These are phyloP conservation scores for Ganoderma sinense DNA, from an alignment of 1,284 basidiomycete genomes.

Conservation along the genomic window DNA sequence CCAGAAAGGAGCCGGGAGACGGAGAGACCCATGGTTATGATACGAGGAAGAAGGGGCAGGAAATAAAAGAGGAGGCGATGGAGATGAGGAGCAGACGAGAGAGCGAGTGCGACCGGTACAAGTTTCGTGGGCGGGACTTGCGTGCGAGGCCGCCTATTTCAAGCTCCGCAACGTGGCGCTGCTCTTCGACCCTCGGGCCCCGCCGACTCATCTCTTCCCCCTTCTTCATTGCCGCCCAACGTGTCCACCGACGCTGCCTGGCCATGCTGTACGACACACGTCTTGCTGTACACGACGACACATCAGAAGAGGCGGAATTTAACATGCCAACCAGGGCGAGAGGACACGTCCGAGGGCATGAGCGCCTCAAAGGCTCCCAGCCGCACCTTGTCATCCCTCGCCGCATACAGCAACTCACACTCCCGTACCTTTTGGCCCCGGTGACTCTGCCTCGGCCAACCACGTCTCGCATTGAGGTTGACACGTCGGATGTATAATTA, in stretches of 20 bases:
- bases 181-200: slow-evolving; percentile 16
- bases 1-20: slow-evolving; percentile 84
- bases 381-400: background rate
- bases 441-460: background rate
- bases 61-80: slow-evolving; percentile 30
- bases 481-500: background rate
- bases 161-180: slow-evolving; percentile 39
- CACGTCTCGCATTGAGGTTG: background rate
- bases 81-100: slow-evolving; percentile 28
- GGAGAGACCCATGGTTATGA: slow-evolving; percentile 80
- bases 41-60: slow-evolving; percentile 25
- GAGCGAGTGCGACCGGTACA: slow-evolving; percentile 30
- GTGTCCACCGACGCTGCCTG: background rate
- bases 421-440: background rate
- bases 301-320: background rate
- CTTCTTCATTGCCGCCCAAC: background rate
- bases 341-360: too few species aligned
- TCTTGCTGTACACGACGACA: background rate
- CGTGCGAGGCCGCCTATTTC: slow-evolving; percentile 36
- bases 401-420: background rate
- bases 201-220: slow-evolving; percentile 4
- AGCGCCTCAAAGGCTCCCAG: background rate
- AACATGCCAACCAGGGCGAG: background rate
- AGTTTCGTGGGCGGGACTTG: slow-evolving; percentile 30
- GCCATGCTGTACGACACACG: background rate